Conservation (phyloP, 2,329 filamentous ascomycete species). For the Elsinoe australis region DNA sequence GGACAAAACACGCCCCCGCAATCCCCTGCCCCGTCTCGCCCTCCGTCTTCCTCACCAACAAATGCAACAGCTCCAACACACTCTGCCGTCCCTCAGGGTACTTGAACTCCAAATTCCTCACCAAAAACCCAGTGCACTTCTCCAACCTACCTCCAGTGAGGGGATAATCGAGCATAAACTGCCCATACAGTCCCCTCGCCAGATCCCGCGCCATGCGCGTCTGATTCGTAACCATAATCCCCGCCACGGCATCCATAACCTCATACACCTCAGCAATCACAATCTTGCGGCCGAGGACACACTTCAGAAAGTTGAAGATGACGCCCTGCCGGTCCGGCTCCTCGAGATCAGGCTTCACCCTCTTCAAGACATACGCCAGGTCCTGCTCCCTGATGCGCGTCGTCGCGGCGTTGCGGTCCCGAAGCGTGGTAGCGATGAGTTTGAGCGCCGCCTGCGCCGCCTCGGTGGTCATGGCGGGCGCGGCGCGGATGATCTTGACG, state of each 20-base stretch:
- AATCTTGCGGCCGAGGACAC: conserved; percentile 75
- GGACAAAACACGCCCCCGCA: conserved; percentile 72
- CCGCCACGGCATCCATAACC: conserved; percentile 77
- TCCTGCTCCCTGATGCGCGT: conserved; percentile 74
- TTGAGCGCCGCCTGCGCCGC: conserved; percentile 83
- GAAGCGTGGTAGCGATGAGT: conserved; percentile 73
- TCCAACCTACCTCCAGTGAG: conserved; percentile 82
- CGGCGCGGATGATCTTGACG: conserved; percentile 68
- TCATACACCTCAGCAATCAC: conserved; percentile 87
- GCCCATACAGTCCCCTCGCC: conserved; percentile 81
- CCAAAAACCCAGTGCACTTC: conserved; percentile 81
- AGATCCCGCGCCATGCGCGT: conserved; percentile 81
- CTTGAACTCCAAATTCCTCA: conserved; percentile 85
- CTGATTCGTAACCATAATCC: conserved; percentile 93
- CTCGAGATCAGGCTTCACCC: conserved; percentile 80
- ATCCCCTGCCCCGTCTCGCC: conserved; percentile 77
- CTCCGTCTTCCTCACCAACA: conserved; percentile 77
- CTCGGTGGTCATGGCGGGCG: conserved; percentile 72
- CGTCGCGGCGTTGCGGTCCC: conserved; percentile 71
- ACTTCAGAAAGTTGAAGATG: conserved; percentile 88
- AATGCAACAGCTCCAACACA: conserved; percentile 83
- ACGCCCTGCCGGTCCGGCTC: conserved; percentile 87
- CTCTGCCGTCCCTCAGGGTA: conserved; percentile 82
- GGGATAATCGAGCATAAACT: conserved; percentile 90
- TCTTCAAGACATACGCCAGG: conserved; percentile 72